Conservation (phyloP, 768 basidiomycete species). For the Heimioporus sp. region DNA sequence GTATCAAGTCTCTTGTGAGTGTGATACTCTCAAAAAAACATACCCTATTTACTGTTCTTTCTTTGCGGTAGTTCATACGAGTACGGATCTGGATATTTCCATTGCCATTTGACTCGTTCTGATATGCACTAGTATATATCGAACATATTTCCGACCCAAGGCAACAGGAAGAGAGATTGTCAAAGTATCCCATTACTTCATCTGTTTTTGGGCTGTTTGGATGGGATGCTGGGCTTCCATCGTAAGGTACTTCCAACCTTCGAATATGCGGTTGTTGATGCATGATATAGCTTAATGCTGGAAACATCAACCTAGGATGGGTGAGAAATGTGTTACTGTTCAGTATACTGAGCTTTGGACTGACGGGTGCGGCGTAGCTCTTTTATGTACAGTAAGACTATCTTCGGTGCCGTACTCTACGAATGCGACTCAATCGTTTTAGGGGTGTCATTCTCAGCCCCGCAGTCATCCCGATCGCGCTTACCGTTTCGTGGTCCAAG, state of each 20-base stretch:
- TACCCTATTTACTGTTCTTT: background rate
- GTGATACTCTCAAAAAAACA: background rate
- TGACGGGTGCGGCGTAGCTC: constrained; percentile 23
- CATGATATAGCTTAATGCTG: constrained; percentile 39
- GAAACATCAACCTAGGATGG: constrained; percentile 46
- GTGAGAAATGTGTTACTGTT: constrained; percentile 21
- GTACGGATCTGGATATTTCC: constrained; percentile 22
- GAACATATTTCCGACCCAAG: constrained; percentile 38
- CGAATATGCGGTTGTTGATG: background rate
- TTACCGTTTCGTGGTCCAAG: constrained; percentile 48
- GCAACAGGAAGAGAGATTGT: constrained; percentile 40
- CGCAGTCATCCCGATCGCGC: constrained; percentile 48
- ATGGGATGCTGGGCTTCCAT: constrained; percentile 43
- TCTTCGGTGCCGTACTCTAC: background rate
- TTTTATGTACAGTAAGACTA: constrained; percentile 44
- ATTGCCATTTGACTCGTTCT: background rate
- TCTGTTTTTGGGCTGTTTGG: constrained; percentile 43
- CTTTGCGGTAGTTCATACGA: constrained; percentile 40
- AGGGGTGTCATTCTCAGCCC: constrained; percentile 51
- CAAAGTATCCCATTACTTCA: constrained; percentile 38
- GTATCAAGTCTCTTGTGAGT: constrained; percentile 44
- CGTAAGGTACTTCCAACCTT: constrained; percentile 16
- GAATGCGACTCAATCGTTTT: background rate
- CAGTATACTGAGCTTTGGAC: background rate
- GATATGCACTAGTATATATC: constrained; percentile 29